Evolutionary conservation across 805 yeast species (phyloP).

Genomic region (Sungouiella blattae): DNA sequence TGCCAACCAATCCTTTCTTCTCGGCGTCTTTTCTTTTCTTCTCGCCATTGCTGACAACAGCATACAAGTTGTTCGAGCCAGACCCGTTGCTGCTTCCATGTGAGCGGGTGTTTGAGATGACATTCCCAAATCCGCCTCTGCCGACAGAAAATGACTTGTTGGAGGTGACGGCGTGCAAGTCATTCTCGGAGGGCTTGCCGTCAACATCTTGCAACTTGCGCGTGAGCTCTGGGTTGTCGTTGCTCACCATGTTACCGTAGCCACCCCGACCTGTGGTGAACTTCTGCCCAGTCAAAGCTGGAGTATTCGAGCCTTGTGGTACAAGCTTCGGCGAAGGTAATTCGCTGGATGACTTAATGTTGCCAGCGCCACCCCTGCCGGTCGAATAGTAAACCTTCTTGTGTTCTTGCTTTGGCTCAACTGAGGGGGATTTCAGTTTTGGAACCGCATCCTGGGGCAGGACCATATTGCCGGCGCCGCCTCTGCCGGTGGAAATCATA

Average conservation of each 20-base stretch:
- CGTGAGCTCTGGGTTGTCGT: conserved; percentile 54
- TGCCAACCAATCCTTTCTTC: conserved; percentile 38
- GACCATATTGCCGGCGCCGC: conserved; percentile 37
- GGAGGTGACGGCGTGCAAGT: conserved; percentile 42
- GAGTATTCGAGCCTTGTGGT: conserved; percentile 60
- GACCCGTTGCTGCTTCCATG: conserved; percentile 17
- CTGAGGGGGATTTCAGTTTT: conserved; percentile 1
- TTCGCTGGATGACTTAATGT: conserved; percentile 44
- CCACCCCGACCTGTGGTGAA: conserved; percentile 79
- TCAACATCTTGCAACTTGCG: conserved; percentile 69
- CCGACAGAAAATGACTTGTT: conserved; percentile 51
- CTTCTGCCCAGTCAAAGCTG: conserved; percentile 51
- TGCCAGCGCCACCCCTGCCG: conserved; percentile 80
- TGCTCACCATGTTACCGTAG: conserved; percentile 68
- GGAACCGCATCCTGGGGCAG: conserved; percentile 2
- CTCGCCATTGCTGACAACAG: conserved; percentile 35
- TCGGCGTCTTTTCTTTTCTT: conserved; percentile 16
- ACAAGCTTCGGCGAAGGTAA: conserved; percentile 53
- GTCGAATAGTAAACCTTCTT: conserved; percentile 51
- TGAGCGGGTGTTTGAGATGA: conserved; percentile 35
- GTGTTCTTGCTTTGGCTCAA: conserved; percentile 14
- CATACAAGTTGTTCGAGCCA: conserved; percentile 27
- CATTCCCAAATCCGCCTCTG: conserved; percentile 66
- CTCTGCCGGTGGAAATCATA: conserved; percentile 33
- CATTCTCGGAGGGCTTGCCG: conserved; percentile 22